Evolutionary conservation across 331 rosid species (phyloP).

Genomic region (Rosa hybrid): DNA sequence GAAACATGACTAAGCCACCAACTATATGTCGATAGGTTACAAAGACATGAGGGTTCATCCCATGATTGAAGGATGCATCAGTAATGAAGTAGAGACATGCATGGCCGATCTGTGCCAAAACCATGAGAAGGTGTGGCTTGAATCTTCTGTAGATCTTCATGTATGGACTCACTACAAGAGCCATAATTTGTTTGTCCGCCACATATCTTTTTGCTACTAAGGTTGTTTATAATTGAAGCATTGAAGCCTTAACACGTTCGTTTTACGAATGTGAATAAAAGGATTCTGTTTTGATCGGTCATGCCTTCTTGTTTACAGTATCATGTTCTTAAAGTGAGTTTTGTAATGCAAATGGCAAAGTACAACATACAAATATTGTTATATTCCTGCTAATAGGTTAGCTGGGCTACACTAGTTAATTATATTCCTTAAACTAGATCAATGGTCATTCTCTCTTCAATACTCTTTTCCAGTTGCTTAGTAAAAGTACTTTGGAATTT

Average conservation of each 20-base stretch:
- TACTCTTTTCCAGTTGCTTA: not conserved
- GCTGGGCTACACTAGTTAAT: not conserved
- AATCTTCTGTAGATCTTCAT: constrained; percentile 30
- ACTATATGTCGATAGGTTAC: constrained; percentile 44
- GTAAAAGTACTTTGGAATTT: not conserved
- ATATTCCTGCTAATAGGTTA: not conserved
- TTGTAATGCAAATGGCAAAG: not conserved
- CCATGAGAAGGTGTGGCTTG: constrained; percentile 43
- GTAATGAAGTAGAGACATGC: constrained; percentile 34
- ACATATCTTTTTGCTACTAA: not conserved
- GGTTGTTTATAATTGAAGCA: constrained; percentile 7
- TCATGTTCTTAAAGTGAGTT: constrained; percentile 8
- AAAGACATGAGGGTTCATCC: constrained; percentile 52
- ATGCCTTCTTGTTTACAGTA: constrained; percentile 8
- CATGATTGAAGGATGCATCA: constrained; percentile 37
- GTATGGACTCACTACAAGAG: not conserved
- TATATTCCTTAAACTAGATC: not conserved
- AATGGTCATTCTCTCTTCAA: not conserved
- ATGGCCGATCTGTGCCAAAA: constrained; percentile 24
- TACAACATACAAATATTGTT: not conserved
- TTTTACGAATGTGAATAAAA: not conserved
- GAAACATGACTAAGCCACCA: constrained; percentile 37
- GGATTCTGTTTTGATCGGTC: not conserved
- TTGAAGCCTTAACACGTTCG: not conserved
- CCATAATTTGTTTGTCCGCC: constrained; percentile 13